phyloP scores from a whole-genome alignment of 108 stramenopile species.

The Cyclostephanos tholiformis region DNA sequence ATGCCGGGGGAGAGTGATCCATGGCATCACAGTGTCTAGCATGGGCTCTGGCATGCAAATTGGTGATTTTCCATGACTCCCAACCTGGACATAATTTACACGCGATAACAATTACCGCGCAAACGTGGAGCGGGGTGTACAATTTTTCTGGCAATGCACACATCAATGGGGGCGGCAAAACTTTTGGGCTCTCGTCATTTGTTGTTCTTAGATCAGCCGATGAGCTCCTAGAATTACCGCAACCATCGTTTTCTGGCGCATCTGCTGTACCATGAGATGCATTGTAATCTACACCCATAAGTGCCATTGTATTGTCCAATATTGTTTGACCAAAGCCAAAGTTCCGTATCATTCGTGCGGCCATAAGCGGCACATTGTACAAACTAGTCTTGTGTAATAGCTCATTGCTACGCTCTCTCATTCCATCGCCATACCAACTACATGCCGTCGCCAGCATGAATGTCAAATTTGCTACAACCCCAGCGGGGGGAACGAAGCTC shows the following conservation, averaged over 20 bases:
- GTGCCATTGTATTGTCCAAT: slow-evolving; percentile 51
- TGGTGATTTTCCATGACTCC: slow-evolving; percentile 51
- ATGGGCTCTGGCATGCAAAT: slow-evolving; percentile 7
- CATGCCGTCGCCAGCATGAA: slow-evolving; percentile 36
- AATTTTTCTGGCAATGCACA: slow-evolving; percentile 37
- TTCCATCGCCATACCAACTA: slow-evolving; percentile 28
- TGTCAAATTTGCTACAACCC: slow-evolving; percentile 23
- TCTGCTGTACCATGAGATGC: neutral
- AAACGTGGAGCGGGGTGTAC: slow-evolving; percentile 41
- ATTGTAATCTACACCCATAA: slow-evolving; percentile 46
- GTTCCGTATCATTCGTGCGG: slow-evolving; percentile 54
- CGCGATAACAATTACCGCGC: slow-evolving; percentile 60
- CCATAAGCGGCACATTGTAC: slow-evolving; percentile 50
- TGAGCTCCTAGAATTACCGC: neutral
- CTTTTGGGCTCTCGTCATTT: neutral
- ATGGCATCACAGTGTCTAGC: neutral
- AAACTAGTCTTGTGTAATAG: slow-evolving; percentile 15
- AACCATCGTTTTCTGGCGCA: neutral
- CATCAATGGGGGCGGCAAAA: slow-evolving; percentile 39
- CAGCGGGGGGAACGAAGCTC: slow-evolving; percentile 35
- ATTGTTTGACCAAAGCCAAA: slow-evolving; percentile 62
- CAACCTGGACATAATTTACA: slow-evolving; percentile 59
- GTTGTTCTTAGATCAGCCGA: neutral
- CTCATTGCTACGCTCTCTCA: neutral
- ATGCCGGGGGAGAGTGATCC: slow-evolving; percentile 10